Evolutionary conservation across 306 rosid species (phyloP).

Genomic region (Rubus parviflorus): DNA sequence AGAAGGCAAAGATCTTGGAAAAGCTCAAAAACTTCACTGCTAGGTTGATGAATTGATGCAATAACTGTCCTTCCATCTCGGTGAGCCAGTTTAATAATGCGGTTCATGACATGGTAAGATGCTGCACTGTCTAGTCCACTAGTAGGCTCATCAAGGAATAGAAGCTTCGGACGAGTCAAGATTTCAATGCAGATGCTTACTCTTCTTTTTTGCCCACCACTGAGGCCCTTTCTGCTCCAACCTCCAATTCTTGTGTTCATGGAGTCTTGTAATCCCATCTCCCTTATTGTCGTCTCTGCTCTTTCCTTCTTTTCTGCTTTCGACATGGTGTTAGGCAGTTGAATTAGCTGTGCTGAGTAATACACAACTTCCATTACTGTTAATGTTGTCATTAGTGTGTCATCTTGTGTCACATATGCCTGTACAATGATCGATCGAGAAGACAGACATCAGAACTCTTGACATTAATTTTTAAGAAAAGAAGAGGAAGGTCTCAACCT

Average conservation of each 20-base stretch:
- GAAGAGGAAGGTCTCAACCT: no score
- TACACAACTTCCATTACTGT: constrained; percentile 49
- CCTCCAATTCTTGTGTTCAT: constrained; percentile 67
- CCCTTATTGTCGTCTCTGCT: constrained; percentile 47
- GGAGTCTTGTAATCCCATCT: constrained; percentile 64
- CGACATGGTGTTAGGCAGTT: constrained; percentile 58
- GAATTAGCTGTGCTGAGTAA: constrained; percentile 67
- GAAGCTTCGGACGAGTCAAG: constrained; percentile 54
- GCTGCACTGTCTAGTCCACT: constrained; percentile 82
- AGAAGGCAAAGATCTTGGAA: constrained; percentile 49
- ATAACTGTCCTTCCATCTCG: constrained; percentile 55
- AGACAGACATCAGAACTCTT: no score
- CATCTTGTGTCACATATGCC: constrained; percentile 74
- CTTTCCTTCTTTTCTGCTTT: constrained; percentile 50
- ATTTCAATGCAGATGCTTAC: constrained; percentile 78
- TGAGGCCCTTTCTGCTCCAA: constrained; percentile 47
- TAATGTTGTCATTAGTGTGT: constrained; percentile 50
- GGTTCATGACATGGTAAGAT: constrained; percentile 64
- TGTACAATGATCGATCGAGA: constrained; percentile 19
- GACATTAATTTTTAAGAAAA: no score
- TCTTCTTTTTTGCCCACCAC: constrained; percentile 70
- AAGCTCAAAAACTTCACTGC: constrained; percentile 61
- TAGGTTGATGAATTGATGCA: constrained; percentile 69
- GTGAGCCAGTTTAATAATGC: constrained; percentile 38
- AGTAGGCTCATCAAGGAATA: constrained; percentile 80